Conservation (phyloP, 2,329 filamentous ascomycete species). For the Paraphaeosphaeria minitans region DNA sequence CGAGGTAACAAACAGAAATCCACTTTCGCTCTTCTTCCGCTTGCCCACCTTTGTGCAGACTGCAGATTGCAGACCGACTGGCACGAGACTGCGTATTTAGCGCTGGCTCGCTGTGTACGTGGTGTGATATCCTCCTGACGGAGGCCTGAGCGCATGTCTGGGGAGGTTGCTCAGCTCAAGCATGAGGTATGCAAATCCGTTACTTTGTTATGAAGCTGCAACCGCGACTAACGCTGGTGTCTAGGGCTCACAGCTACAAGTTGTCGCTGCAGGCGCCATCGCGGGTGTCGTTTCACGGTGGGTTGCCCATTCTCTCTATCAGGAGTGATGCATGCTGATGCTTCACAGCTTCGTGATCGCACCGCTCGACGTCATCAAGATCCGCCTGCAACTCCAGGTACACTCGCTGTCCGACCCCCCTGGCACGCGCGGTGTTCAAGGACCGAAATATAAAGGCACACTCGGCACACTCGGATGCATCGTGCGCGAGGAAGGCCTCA, state of each 20-base stretch:
- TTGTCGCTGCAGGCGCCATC: slow-evolving; percentile 68
- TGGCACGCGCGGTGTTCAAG: slow-evolving; percentile 55
- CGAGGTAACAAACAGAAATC: slow-evolving; percentile 13
- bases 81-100: slow-evolving; percentile 14
- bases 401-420: slow-evolving; percentile 80
- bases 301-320: slow-evolving; percentile 14
- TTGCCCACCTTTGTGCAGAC: slow-evolving; percentile 3
- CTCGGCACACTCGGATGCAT: slow-evolving; percentile 78
- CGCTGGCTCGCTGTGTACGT: slow-evolving; percentile 7
- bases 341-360: slow-evolving; percentile 80
- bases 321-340: slow-evolving; percentile 2
- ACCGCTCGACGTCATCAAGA: slow-evolving; percentile 96
- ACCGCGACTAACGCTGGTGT: slow-evolving; percentile 16
- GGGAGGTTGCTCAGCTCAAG: slow-evolving; percentile 66
- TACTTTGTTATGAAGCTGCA: not conserved
- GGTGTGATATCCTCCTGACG: slow-evolving; percentile 14
- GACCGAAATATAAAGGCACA: slow-evolving; percentile 72
- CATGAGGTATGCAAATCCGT: slow-evolving; percentile 63
- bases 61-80: slow-evolving; percentile 17
- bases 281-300: slow-evolving; percentile 90
- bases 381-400: slow-evolving; percentile 91
- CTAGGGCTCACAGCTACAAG: slow-evolving; percentile 69
- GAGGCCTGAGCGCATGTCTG: slow-evolving; percentile 64
- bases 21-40: slow-evolving; percentile 21
- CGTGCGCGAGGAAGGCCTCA: slow-evolving; percentile 78